Evolutionary conservation across 768 basidiomycete genomes (phyloP), one percentile per base, ranked within the genome.

Genomic region (Lepiota venenata): DNA sequence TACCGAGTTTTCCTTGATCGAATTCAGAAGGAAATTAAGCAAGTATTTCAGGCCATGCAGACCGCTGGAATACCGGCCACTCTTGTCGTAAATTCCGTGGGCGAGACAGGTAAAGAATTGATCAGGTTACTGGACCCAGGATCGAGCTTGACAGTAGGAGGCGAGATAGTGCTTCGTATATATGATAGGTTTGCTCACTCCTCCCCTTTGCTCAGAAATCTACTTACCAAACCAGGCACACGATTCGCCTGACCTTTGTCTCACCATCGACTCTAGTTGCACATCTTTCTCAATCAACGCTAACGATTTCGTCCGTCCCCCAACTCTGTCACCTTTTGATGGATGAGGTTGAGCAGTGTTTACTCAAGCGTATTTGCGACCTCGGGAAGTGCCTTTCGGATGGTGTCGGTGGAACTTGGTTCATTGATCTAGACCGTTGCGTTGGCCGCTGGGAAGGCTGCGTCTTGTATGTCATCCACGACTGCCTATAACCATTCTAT

Each of bases 361-460:
- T 93, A 11, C 73, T 93, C 25, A 72, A 79, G 32, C 72, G 84
- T 56, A 84, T 93, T 51, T 87, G 87, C 60, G 83, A 82, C 55
- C 69, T 86, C 21, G 90, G 90, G 5, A 73, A 70, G 16, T 76
- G 75, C 47, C 64, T 81, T 7, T 79, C 77, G 48, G 73, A 76
- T 35, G 66, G 75, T 27, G 72, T 79, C 12, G 83, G 83, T 42
- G 85, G 84, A 12, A 84, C 82, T 2, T 93, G 90, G 90, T 88
- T 92, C 58, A 82, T 91, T 21, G 90, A 93, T 60, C 64, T 81
- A 42, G 78, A 86, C 51, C 81, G 82, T 53, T 84, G 84, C 41
- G 80, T 92, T 20, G 90, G 87, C 6, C 76, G 87, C 62, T 91
- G 90, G 89, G 89, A 91, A 59, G 86, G 87, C 2, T 84, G 80